Percentiles rank a stretch among this genome's conserved stretches.
Evolutionary conservation across 2,329 filamentous ascomycete species (phyloP).

Genomic region (Sphaerulina vaccinii): DNA sequence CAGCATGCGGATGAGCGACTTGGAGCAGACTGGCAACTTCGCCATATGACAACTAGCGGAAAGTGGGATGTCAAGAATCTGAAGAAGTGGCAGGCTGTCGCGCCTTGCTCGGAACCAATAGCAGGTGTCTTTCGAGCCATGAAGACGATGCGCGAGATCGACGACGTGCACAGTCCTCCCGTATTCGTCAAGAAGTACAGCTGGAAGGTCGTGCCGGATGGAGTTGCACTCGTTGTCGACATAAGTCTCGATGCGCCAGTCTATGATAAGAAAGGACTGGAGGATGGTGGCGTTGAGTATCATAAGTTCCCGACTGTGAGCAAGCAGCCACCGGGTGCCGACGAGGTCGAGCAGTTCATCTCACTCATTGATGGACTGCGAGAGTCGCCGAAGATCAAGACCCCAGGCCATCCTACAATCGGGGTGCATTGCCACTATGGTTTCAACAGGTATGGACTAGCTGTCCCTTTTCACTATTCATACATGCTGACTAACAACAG

Average conservation of each 20-base stretch:
- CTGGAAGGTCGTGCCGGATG: slow-evolving; percentile 51
- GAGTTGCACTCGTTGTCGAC: slow-evolving; percentile 63
- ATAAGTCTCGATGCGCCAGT: slow-evolving; percentile 89
- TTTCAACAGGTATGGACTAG: slow-evolving; percentile 71
- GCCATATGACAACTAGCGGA: slow-evolving; percentile 80
- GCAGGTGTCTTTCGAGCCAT: slow-evolving; percentile 79
- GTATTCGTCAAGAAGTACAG: slow-evolving; percentile 70
- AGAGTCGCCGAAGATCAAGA: slow-evolving; percentile 37
- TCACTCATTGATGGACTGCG: slow-evolving; percentile 54
- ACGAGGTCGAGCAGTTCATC: slow-evolving; percentile 62
- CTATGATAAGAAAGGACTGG: slow-evolving; percentile 67
- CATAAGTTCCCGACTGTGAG: slow-evolving; percentile 90
- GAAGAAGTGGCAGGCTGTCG: slow-evolving; percentile 73
- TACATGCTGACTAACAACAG: too few relatives aligned
- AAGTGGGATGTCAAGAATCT: slow-evolving; percentile 99
- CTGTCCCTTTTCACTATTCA: not conserved
- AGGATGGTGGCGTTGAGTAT: slow-evolving; percentile 47
- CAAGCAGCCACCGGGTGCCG: slow-evolving; percentile 73
- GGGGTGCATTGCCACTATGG: slow-evolving; percentile 95
- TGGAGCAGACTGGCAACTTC: slow-evolving; percentile 84
- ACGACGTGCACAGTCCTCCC: slow-evolving; percentile 74
- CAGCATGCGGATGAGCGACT: slow-evolving; percentile 73
- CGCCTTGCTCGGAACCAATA: slow-evolving; percentile 55
- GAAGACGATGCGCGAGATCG: slow-evolving; percentile 89
- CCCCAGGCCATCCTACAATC: slow-evolving; percentile 49